Base-by-base conservation (phyloP, 1,139 yeast species). In the Lodderomyces metapsilosis region DNA sequence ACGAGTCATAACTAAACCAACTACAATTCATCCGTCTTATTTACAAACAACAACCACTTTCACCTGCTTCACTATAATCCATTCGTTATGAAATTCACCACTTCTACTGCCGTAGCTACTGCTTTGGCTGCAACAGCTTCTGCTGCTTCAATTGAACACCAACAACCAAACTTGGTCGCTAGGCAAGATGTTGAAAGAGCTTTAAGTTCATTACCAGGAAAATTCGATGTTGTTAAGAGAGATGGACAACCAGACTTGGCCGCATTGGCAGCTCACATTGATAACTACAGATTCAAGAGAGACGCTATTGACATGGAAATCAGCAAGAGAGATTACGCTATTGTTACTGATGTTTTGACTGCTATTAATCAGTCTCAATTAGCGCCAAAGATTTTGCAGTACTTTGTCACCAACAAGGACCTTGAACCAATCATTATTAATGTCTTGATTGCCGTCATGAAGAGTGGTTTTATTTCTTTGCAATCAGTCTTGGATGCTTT, bases 321-420 rank as follows among this genome's bases (percentile, higher is more conserved):
- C 25, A 50, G 57, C 32, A 54, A 58, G 43, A 62, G 66, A 53
- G 68, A 68, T 44, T 62, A 64, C 47, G 54, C 59, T 44, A 62
- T 71, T 47, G 76, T 71, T 36, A 71, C 77, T 41, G 61, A 65
- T 43, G 71, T 71, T 11, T 69, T 71, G 50, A 48, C 65, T 12
- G 67, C 71, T 36, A 57, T 71, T 38, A 61, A 69, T 45, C 62
- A 68, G 46, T 61, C 76, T 36, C 57, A 66, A 36, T 57, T 68
- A 45, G 70, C 74, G 11, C 74, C 74, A 37, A 53, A 52, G 28
- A 60, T 71, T 40, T 53, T 71, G 41, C 57, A 67, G 40, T 68
- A 59, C 48, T 58, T 70, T 38, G 71, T 69, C 25, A 59, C 68
- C 24, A 56, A 59, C 46, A 43, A 54, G n/a, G 57, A 59, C 17